Percentiles rank a stretch among this genome's conserved stretches.
Evolutionary conservation across 1,139 yeast genomes (phyloP).

Genomic region (Blastobotrys indianensis): DNA sequence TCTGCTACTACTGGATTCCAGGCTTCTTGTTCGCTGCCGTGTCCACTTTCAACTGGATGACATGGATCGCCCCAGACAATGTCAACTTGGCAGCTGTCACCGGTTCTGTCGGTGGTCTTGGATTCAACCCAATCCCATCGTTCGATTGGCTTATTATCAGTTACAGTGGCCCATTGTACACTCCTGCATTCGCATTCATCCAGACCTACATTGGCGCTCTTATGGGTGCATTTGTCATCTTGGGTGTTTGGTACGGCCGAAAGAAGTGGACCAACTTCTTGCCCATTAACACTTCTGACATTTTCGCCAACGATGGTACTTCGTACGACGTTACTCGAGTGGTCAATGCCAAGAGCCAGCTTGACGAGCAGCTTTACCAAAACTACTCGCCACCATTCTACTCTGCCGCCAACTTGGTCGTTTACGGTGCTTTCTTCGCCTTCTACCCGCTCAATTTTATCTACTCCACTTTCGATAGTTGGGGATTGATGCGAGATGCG

Average conservation of each 20-base stretch:
- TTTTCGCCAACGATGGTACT: conserved; percentile 46
- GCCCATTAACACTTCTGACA: conserved; percentile 46
- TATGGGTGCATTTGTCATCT: conserved; percentile 37
- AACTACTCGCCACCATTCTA: conserved; percentile 49
- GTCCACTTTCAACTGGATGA: conserved; percentile 55
- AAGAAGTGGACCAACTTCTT: conserved; percentile 46
- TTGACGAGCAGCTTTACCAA: conserved; percentile 31
- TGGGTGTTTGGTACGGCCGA: conserved; percentile 45
- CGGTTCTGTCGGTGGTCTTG: conserved; percentile 51
- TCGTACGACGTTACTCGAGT: conserved; percentile 40
- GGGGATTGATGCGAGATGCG: not conserved
- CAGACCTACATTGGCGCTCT: conserved; percentile 41
- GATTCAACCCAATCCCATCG: conserved; percentile 46
- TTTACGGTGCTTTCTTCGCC: conserved; percentile 50
- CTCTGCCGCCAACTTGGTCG: conserved; percentile 50
- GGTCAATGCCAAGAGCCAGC: conserved; percentile 37
- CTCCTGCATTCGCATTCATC: conserved; percentile 41
- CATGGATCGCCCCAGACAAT: conserved; percentile 56
- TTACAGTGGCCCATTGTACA: conserved; percentile 29
- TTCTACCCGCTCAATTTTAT: conserved; percentile 52
- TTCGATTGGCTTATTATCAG: conserved; percentile 36
- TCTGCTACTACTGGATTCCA: conserved; percentile 57
- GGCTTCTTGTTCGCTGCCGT: conserved; percentile 46
- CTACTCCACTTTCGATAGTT: conserved; percentile 31
- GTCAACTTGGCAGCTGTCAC: conserved; percentile 49